A percentile compares a stretch with the other conserved stretches of the same genome.
Evolutionary conservation across 331 rosid genomes (phyloP).

Genomic region (Malus hybrid): DNA sequence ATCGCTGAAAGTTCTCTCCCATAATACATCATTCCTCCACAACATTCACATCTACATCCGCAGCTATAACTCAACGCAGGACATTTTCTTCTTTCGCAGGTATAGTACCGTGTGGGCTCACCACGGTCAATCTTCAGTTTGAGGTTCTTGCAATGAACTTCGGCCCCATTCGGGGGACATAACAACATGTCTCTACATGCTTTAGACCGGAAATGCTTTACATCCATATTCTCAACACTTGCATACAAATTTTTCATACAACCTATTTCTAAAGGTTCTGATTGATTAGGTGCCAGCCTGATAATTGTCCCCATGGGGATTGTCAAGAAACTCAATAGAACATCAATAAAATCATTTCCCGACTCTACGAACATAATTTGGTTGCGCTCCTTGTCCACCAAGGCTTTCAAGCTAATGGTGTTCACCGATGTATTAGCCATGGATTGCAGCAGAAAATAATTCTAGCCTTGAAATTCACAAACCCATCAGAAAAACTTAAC

Average conservation of each 20-base stretch:
- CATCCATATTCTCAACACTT: not conserved
- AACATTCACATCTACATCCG: not conserved
- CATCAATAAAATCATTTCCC: constrained; percentile 2
- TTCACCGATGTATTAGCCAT: not conserved
- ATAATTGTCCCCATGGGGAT: not conserved
- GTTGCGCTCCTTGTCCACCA: constrained; percentile 1
- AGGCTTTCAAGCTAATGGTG: not conserved
- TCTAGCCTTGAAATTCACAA: too few relatives aligned
- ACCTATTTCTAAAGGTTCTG: not conserved
- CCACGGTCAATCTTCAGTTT: not conserved
- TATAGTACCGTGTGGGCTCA: not conserved
- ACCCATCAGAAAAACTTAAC: too few relatives aligned
- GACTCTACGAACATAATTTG: not conserved
- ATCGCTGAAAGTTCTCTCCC: not conserved
- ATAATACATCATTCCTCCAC: too few relatives aligned
- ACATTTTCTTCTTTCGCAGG: rapidly evolving
- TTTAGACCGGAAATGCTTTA: not conserved
- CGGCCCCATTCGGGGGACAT: not conserved
- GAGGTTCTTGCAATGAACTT: not conserved
- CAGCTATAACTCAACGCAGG: not conserved
- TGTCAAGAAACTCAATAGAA: constrained; percentile 7
- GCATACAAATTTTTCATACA: not conserved
- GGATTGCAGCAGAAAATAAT: not conserved
- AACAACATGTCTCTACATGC: not conserved
- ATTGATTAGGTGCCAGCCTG: not conserved